phyloP scores from a whole-genome alignment of 148 eudicot species.

The Simmondsia chinensis region DNA sequence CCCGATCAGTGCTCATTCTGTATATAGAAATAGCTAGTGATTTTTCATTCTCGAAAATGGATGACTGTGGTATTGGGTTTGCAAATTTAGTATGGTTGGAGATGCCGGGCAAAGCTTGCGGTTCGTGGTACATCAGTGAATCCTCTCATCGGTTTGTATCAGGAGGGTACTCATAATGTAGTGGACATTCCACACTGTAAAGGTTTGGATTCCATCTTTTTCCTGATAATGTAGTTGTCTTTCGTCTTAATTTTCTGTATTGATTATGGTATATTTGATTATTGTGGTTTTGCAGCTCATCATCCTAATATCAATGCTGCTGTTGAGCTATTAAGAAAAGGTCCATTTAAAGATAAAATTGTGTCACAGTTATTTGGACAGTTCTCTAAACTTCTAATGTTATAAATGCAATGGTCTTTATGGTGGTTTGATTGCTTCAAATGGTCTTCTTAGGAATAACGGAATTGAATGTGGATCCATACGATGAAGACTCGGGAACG shows the following conservation, averaged over 20 bases:
- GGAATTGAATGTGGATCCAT: slow-evolving; percentile 68
- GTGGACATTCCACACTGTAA: slow-evolving; percentile 87
- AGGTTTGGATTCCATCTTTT: slow-evolving; percentile 34
- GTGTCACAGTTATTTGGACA: no score
- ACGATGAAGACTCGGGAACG: slow-evolving; percentile 75
- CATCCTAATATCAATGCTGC: slow-evolving; percentile 93
- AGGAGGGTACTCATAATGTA: slow-evolving; percentile 90
- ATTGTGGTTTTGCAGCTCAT: slow-evolving; percentile 54
- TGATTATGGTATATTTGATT: background rate
- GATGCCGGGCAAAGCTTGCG: slow-evolving; percentile 97
- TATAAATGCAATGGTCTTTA: no score
- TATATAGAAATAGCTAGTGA: background rate
- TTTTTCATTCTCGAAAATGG: background rate
- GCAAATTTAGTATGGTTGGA: slow-evolving; percentile 87
- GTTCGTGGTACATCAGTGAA: slow-evolving; percentile 65
- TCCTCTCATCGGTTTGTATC: slow-evolving; percentile 83
- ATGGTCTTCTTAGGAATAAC: slow-evolving; percentile 43
- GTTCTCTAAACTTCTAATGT: no score
- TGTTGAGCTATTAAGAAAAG: slow-evolving; percentile 67
- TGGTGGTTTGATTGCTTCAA: no score
- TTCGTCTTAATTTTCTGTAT: background rate
- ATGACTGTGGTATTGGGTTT: background rate
- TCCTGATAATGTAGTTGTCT: background rate
- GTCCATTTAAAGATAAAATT: slow-evolving; percentile 13
- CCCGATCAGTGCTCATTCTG: background rate